Evolutionary conservation across 495 filamentous ascomycete genomes (phyloP).

Genomic region (Hapsidospora chrysogenum): DNA sequence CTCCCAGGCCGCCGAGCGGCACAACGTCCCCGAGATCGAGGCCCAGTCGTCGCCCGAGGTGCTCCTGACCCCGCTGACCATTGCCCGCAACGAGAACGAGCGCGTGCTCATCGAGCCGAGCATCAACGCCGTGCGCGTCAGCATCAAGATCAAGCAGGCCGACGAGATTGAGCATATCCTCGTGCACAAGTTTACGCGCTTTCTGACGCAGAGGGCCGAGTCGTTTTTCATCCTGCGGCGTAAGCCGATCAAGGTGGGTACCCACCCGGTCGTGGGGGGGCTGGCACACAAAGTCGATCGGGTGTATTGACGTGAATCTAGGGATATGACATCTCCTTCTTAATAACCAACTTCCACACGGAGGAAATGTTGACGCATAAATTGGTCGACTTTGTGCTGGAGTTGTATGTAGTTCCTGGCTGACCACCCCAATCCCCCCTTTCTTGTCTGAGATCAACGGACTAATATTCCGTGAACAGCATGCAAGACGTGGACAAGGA

Average conservation of each 20-base stretch:
- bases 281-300: not conserved
- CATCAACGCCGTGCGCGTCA: conserved; percentile 88
- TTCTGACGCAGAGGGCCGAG: conserved; percentile 88
- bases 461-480: too few species aligned
- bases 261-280: too few species aligned
- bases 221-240: conserved; percentile 92
- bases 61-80: conserved; percentile 73
- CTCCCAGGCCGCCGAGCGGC: conserved; percentile 85
- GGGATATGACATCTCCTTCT: conserved; percentile 97
- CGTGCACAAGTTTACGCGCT: conserved; percentile 89
- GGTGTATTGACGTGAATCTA: conserved; percentile 15
- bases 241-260: conserved; percentile 77
- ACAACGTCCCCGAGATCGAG: conserved; percentile 97
- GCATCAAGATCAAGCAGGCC: conserved; percentile 97
- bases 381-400: conserved; percentile 94
- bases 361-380: conserved; percentile 98
- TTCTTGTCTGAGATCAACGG: too few species aligned
- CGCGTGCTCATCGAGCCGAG: conserved; percentile 84
- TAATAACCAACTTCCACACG: conserved; percentile 96
- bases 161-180: conserved; percentile 97
- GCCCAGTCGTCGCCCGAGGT: conserved; percentile 83
- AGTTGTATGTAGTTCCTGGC: too few species aligned
- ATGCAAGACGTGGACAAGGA: conserved; percentile 99
- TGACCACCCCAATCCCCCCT: too few species aligned
- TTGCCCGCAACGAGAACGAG: conserved; percentile 91